phyloP scores from a whole-genome alignment of 768 basidiomycete genomes.

The Calocybe gangraenosa region DNA sequence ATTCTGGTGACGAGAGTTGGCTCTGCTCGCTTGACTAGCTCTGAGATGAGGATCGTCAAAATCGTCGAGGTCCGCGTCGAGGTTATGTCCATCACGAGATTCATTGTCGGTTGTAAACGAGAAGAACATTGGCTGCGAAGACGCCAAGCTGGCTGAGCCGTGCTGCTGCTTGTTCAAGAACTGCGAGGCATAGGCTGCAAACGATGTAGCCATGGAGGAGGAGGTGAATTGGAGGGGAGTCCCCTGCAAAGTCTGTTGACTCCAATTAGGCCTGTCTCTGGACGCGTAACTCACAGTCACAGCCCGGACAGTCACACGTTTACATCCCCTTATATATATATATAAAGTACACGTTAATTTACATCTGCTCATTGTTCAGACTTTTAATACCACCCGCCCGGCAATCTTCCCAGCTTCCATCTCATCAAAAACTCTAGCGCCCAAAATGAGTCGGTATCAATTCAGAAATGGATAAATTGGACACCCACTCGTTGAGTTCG shows the following conservation, averaged over 20 bases:
- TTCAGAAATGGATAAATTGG: neutral
- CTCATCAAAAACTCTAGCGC: slow-evolving; percentile 18
- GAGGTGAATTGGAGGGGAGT: slow-evolving; percentile 7
- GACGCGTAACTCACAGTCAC: slow-evolving; percentile 14
- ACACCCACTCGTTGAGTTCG: slow-evolving; percentile 47
- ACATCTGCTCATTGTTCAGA: slow-evolving; percentile 9
- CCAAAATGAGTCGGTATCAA: neutral
- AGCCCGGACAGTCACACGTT: slow-evolving; percentile 4
- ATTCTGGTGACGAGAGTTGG: slow-evolving; percentile 24
- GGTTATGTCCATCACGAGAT: slow-evolving; percentile 43
- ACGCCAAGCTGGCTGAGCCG: slow-evolving; percentile 45
- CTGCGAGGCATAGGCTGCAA: slow-evolving; percentile 80
- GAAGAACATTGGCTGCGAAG: slow-evolving; percentile 83
- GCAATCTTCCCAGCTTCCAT: slow-evolving; percentile 24
- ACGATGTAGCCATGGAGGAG: slow-evolving; percentile 53
- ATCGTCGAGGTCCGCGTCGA: slow-evolving; percentile 60
- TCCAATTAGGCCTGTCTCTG: slow-evolving; percentile 14
- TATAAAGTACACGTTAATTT: neutral
- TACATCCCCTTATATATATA: neutral
- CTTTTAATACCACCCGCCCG: slow-evolving; percentile 25
- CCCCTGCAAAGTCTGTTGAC: slow-evolving; percentile 16
- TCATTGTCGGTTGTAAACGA: slow-evolving; percentile 80
- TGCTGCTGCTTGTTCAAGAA: slow-evolving; percentile 61
- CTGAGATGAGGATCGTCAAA: slow-evolving; percentile 73
- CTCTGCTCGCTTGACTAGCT: slow-evolving; percentile 30